phyloP scores from a whole-genome alignment of 2,329 filamentous ascomycete species.

The Malbranchea cinnamomea region DNA sequence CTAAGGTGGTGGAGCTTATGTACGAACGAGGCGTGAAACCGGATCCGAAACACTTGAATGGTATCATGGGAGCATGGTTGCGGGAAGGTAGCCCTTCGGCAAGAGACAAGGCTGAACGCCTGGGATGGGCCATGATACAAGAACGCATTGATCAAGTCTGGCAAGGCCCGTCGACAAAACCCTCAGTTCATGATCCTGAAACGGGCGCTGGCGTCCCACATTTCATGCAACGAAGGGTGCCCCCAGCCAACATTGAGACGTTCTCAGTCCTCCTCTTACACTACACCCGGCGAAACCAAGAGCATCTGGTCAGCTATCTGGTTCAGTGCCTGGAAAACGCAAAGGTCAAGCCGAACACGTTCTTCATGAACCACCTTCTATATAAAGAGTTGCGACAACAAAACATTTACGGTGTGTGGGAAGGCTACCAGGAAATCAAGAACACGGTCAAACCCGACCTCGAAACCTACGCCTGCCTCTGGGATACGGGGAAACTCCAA shows the following conservation, averaged over 20 bases:
- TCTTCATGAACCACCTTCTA: constrained; percentile 67
- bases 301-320: constrained; percentile 43
- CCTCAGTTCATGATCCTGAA: constrained; percentile 15
- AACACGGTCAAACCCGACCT: constrained; percentile 44
- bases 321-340: constrained; percentile 48
- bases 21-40: constrained; percentile 51
- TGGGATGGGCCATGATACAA: constrained; percentile 66
- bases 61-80: constrained; percentile 65
- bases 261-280: constrained; percentile 61
- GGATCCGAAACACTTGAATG: constrained; percentile 64
- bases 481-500: constrained; percentile 37
- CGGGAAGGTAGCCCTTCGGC: constrained; percentile 43
- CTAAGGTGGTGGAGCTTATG: constrained; percentile 62
- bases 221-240: constrained; percentile 27
- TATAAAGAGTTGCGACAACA: constrained; percentile 49
- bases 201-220: constrained; percentile 18
- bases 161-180: constrained; percentile 12
- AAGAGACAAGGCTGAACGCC: constrained; percentile 46
- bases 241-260: constrained; percentile 58
- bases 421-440: constrained; percentile 42
- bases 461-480: constrained; percentile 54
- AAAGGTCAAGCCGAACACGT: constrained; percentile 52
- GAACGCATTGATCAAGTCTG: constrained; percentile 50
- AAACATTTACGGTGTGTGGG: constrained; percentile 38
- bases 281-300: constrained; percentile 49